Conservation (phyloP, 2,329 filamentous ascomycete genomes). For the Colletotrichum sp. region DNA sequence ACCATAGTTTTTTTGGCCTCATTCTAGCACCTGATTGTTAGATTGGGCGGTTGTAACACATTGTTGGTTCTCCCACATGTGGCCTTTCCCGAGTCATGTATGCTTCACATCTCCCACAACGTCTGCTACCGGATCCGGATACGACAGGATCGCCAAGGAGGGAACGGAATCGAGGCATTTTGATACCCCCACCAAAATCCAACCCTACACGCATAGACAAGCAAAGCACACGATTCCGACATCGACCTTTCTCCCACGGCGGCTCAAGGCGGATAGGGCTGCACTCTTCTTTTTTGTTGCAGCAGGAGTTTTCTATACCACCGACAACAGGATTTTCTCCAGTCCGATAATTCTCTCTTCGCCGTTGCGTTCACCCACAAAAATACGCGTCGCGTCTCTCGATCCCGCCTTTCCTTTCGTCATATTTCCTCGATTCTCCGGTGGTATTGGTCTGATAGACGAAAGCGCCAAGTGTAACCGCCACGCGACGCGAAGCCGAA, state of each 20-base stretch:
- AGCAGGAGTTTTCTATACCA: slow-evolving; percentile 19
- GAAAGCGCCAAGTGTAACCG: background rate
- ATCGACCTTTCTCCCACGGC: slow-evolving; percentile 7
- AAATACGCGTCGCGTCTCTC: slow-evolving; percentile 3
- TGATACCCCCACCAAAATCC: slow-evolving; percentile 24
- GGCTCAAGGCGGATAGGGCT: slow-evolving; percentile 8
- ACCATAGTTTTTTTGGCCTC: slow-evolving; percentile 15
- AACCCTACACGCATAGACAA: slow-evolving; percentile 19
- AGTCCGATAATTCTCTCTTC: slow-evolving; percentile 1
- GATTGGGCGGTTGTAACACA: slow-evolving; percentile 22
- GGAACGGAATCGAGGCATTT: slow-evolving; percentile 23
- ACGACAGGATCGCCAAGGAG: slow-evolving; percentile 20
- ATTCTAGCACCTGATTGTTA: slow-evolving; percentile 18
- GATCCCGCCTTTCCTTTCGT: slow-evolving; percentile 7
- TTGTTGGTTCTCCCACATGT: slow-evolving; percentile 20
- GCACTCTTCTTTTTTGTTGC: background rate
- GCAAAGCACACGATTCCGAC: slow-evolving; percentile 17
- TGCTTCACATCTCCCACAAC: slow-evolving; percentile 22
- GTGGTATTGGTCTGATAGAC: slow-evolving; percentile 9
- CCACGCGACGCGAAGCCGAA: background rate
- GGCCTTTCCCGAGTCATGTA: slow-evolving; percentile 23
- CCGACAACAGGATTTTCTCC: background rate
- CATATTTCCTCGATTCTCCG: slow-evolving; percentile 1
- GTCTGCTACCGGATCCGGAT: slow-evolving; percentile 14
- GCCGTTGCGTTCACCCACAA: background rate